Conservation (phyloP, 257 asterid genomes). For the Solanum chmielewskii region DNA sequence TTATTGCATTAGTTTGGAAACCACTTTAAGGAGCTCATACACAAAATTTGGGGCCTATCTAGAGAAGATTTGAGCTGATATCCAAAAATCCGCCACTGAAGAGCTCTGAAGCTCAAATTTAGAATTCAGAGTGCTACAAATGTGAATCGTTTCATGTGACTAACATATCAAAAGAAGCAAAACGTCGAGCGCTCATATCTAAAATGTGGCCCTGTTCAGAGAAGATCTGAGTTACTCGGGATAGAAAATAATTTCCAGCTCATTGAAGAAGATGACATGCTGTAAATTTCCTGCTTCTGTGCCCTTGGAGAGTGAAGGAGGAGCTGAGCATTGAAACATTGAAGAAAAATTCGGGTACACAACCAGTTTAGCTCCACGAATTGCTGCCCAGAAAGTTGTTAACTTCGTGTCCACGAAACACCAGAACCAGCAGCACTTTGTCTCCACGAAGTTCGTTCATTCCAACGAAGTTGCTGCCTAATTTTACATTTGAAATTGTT, state of each 20-base stretch:
- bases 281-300: background rate
- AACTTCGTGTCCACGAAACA: background rate
- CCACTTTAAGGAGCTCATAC: background rate
- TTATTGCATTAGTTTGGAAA: background rate
- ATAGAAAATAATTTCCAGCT: background rate
- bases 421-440: background rate
- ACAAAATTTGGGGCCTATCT: background rate
- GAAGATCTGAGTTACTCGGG: background rate
- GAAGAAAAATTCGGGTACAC: background rate
- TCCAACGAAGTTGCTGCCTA: background rate
- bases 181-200: background rate
- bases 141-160: background rate
- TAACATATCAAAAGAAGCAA: background rate
- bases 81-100: background rate
- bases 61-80: background rate
- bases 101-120: background rate
- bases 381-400: background rate
- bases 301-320: background rate
- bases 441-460: background rate
- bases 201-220: background rate
- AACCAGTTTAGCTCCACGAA: background rate
- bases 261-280: background rate
- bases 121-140: background rate
- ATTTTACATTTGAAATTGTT: background rate
- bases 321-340: background rate